Base-by-base conservation (phyloP, 176 grass and related monocot species). In the Cocos nucifera region DNA sequence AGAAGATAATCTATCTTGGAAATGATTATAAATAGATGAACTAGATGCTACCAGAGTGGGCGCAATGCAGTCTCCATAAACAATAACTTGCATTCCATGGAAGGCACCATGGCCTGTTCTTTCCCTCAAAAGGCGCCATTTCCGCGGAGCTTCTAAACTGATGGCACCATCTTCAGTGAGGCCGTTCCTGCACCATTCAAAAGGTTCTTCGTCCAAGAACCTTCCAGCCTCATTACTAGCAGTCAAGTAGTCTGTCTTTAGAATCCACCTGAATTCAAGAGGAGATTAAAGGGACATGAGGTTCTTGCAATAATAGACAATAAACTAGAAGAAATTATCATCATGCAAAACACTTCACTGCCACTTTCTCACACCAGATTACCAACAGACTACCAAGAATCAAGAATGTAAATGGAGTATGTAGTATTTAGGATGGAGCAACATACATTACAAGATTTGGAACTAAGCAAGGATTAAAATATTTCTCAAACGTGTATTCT, bases 51-150 rank as follows among this genome's bases (percentile, higher is more conserved):
- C 86, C 83, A 96, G 63, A 24, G 78, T 72, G 48, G 84, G 87
- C 50, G 71, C 74, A 35, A 87, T 77, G 62, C 89, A 78, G n/a
- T 85, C 80, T 62, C 86, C 86, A 75, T 90, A 88, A 44, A 85
- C 62, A 51, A 96, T 17, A 61, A 91, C 70, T 28, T 71, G 78
- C 84, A 97, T 83, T 44, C 76, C 74, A 4, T 85, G 85, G 70
- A 97, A 88, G 28, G 93, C 87, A 18, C 93, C 93, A 78, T 91
- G 93, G 24, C 78, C 75, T 66, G 73, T 88, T 66, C 77, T 53
- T 56, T 97, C 75, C 30, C 76, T 85, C 74, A 88, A 53, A 50
- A 69, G 53, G 5, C 84, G 84, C 87, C 92, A 97, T 82, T 88
- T 85, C 44, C 63, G 76, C 10, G 92, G 83, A 72, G 83, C 81